Base-by-base conservation (phyloP, 805 yeast species). In the Barnettozyma vustinii region DNA sequence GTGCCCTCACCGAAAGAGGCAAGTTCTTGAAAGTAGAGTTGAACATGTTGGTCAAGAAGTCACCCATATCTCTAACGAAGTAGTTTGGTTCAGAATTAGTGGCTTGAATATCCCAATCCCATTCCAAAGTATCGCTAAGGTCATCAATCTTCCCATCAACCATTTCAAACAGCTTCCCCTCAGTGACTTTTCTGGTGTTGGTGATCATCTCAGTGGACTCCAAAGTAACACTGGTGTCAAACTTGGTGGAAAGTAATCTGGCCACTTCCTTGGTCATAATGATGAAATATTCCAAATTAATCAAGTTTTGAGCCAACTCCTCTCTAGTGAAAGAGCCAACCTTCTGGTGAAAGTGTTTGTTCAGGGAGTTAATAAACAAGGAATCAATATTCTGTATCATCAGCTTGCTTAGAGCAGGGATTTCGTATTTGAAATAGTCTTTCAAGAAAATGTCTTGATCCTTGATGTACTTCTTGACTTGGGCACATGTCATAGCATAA, bases 261-360 rank as follows among this genome's bases (percentile, higher is more conserved):
- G 63, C 65, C 44, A 92, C 73, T 62, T 85, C 90, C 46, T 73
- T 72, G 9, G 91, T 77, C 48, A 96, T 88, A 56, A 75, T 80
- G 39, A 87, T 75, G 64, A 91, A 92, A 63, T 87, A 88, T 62
- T 92, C 97, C 58, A 92, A 70, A 63, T 94, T 90, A 50, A 94
- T 84, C 56, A 87, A 74, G 56, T 88, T 87, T 69, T 94, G 98
- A 0, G 96, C 84, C 25, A 89, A 77, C 56, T 89, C 91, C 65
- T 92, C 98, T 61, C 96, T 87, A 53, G 90, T 86, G 12, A 84
- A 79, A 2, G 90, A 76, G 55, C 80, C 76, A 44, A 85, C 75
- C 52, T 81, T 80, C 13, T 75, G 73, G 49, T 78, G 74, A 43
- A 87, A 78, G 51, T 83, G 79, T 37, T 72, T 72, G 56, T 88